A percentile compares a stretch with the other conserved stretches of the same genome.
Conservation (phyloP, 1,284 basidiomycete genomes). For the Porodaedalea pini region DNA sequence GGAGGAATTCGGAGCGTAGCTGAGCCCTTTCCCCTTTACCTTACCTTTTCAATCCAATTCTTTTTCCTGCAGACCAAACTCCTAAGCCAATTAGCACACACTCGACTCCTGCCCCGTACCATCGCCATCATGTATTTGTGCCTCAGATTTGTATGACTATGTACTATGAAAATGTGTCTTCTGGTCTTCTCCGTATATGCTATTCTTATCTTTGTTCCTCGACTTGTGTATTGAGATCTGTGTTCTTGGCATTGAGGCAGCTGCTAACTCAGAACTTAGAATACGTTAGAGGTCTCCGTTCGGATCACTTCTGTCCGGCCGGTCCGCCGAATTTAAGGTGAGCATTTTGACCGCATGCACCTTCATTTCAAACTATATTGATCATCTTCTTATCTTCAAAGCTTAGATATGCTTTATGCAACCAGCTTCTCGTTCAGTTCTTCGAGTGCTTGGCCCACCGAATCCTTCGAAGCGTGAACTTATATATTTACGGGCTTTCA, state of each 20-base stretch:
- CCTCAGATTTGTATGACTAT: neutral
- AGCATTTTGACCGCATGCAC: neutral
- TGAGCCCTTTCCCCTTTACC: neutral
- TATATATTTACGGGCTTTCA: too few species aligned
- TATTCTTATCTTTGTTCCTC: neutral
- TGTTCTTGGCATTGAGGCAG: too few species aligned
- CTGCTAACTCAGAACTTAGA: too few species aligned
- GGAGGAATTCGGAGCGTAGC: conserved; percentile 17
- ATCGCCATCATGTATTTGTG: neutral
- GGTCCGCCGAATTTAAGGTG: neutral
- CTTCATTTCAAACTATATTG: neutral
- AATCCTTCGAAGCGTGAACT: too few species aligned
- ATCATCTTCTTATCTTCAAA: too few species aligned
- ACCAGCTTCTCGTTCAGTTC: neutral
- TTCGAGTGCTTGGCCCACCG: too few species aligned
- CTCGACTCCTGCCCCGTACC: neutral
- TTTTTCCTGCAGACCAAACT: neutral
- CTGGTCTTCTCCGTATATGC: too few species aligned
- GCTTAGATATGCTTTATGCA: too few species aligned
- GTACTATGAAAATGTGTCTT: neutral
- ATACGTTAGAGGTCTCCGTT: neutral
- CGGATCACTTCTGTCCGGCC: neutral
- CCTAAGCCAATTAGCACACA: neutral
- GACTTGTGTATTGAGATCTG: too few species aligned
- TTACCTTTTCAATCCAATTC: neutral